Evolutionary conservation across 805 yeast genomes (phyloP), one percentile per base, ranked within the genome.

Genomic region (Candida odintsovae): DNA sequence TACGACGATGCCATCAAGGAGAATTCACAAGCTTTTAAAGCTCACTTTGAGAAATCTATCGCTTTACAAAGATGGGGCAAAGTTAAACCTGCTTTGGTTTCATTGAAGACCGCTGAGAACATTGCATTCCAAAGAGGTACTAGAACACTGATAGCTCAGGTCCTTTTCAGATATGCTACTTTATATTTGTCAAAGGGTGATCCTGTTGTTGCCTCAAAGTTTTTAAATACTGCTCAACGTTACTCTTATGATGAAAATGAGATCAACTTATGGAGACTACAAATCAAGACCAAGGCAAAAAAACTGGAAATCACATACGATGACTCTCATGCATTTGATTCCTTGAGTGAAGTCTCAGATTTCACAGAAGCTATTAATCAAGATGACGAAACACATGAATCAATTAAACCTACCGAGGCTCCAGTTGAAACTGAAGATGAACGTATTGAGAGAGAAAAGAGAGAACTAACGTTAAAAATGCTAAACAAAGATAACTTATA

Each of bases 111-210:
- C 25, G 82, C 83, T 0, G 65, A 67, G 40, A 53, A 62, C 4
- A 50, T 72, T 33, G 82, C 83, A 0, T 64, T 62, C 19, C 57
- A 54, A 5, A 59, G 72, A 28, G 77, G 76, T 0, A 71, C 65
- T 41, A 63, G 77, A 47, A 63, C 57, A 4, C 68, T 71, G 4
- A 66, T 75, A 23, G 77, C 73, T 2, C 57, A 65, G n/a, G 67
- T 76, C n/a, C 63, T 71, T 48, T 76, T 71, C 55, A 65, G 75
- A 31, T 62, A 71, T 46, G 75, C 77, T 2, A 61, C 76, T 46
- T 50, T 62, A 3, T 63, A 62, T 46, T 75, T 68, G 55, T 62
- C 67, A 20, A 63, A 64, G 47, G 73, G 73, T 49, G 63, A 70
- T 5, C 63, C 56, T 41, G 52, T 52, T n/a, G 57, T 60, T 16